These are phyloP conservation scores for Bromus sterilis DNA, from an alignment of 176 grass and related monocot species.

Conservation along the genomic window DNA sequence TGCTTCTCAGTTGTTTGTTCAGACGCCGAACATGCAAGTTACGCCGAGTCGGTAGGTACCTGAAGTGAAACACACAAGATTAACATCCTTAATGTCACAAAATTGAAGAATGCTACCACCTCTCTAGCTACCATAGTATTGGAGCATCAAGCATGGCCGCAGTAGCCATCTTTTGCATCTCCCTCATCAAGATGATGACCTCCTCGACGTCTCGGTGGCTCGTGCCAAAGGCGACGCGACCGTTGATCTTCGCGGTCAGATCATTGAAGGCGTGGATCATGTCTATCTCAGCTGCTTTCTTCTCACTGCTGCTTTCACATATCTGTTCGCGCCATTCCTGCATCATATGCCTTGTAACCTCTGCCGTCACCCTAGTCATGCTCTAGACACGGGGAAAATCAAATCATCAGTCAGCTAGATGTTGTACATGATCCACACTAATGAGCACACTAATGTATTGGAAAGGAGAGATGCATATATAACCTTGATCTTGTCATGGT, in stretches of 20 bases:
- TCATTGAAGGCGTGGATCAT: constrained; percentile 28
- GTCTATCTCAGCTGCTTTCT: constrained; percentile 21
- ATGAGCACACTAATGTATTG: too few species aligned
- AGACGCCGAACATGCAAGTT: constrained; percentile 9
- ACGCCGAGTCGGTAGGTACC: constrained; percentile 34
- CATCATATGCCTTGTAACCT: constrained; percentile 10
- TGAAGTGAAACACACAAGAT: not conserved
- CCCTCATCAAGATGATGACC: constrained; percentile 1
- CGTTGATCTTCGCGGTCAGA: constrained; percentile 28
- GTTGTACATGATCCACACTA: too few species aligned
- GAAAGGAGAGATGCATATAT: too few species aligned
- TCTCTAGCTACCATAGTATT: constrained; percentile 10
- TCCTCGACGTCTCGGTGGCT: constrained; percentile 3
- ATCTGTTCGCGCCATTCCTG: not conserved
- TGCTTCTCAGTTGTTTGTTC: constrained; percentile 16
- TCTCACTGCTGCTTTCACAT: not conserved
- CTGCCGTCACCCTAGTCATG: not conserved
- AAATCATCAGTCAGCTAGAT: too few species aligned
- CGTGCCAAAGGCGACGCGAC: constrained; percentile 28
- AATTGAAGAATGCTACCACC: not conserved
- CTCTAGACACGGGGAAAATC: not conserved
- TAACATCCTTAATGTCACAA: constrained; percentile 1
- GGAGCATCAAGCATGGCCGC: not conserved
- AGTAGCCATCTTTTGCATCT: constrained; percentile 19
- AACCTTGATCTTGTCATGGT: constrained; percentile 56